Base-by-base conservation (phyloP, 2,329 filamentous ascomycete species). In the Chalara sp. region DNA sequence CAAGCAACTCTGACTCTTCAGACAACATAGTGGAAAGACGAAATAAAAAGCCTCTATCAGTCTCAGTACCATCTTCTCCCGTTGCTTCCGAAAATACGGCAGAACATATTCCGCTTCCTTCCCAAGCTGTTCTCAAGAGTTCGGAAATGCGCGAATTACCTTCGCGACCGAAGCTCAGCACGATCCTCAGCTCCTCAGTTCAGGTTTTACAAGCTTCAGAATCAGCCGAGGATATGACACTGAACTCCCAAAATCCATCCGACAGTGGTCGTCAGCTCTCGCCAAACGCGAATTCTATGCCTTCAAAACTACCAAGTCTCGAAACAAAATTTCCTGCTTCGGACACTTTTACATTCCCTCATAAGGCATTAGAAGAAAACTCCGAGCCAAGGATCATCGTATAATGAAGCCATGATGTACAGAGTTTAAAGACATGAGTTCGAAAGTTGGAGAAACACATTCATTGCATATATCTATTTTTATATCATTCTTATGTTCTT, bases 311-410 rank as follows among this genome's bases (percentile, higher is more conserved):
- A 35, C 52, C 47, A 32, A 53, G 48, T 28, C 48, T 56, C 10
- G 51, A 57, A 5, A 50, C 56, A 6, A 59, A 58, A 48, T 53
- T 55, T 45, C 44, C 58, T 8, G 78, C 80, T 59, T 76, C 78
- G 6, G 69, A 31, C 76, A 76, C 71, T 80, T 44, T 76, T 80
- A 59, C 72, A 71, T 33, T 77, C 70, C 51, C 68, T 77, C 32
- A 71, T 70, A 46, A 47, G 21, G 44, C 46, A 3, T 40, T 53
- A 6, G 29, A 50, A 10, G 50, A 58, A 44, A 56, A 58, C 48
- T 39, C 39, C n/a, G 48, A 49, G 6, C 49, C 32, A 12, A 21
- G 21, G 21, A 21, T 21, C 21, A 21, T 21, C 21, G 21, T 21
- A 21, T 21, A 21, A 21, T 21, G 21, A 21, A 21, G 21, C 21